These are phyloP conservation scores for Chalciporus piperatus DNA, from an alignment of 768 basidiomycete genomes.

Conservation along the genomic window DNA sequence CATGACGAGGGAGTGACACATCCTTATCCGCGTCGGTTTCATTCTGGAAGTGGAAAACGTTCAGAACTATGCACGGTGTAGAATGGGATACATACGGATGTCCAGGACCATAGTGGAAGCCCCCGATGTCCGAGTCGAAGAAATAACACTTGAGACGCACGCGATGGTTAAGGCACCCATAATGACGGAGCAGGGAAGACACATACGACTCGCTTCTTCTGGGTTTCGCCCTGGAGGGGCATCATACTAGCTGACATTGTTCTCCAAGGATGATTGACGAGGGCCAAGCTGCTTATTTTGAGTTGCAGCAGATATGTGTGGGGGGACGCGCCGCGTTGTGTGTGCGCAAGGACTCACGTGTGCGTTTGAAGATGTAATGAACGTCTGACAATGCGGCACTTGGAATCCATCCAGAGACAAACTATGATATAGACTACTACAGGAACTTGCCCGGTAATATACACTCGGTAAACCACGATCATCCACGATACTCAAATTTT, in stretches of 20 bases:
- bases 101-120: conserved; percentile 98
- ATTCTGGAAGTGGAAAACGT: conserved; percentile 48
- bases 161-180: conserved; percentile 4
- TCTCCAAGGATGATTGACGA: conserved; percentile 1
- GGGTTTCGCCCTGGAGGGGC: conserved; percentile 66
- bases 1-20: conserved; percentile 99
- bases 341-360: conserved; percentile 20
- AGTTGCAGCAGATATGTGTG: background rate
- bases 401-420: background rate
- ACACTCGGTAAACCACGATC: conserved; percentile 2
- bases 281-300: background rate
- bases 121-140: conserved; percentile 98
- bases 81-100: conserved; percentile 67
- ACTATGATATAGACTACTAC: background rate
- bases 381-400: background rate
- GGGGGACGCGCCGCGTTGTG: background rate
- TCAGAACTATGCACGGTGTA: background rate
- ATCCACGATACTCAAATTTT: conserved; percentile 44
- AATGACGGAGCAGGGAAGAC: conserved; percentile 1
- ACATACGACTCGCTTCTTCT: conserved; percentile 87
- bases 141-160: conserved; percentile 80
- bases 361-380: background rate
- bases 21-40: conserved; percentile 97
- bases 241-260: conserved; percentile 45
- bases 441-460: conserved; percentile 10